Conservation (phyloP, 495 filamentous ascomycete genomes). For the Platismatia glauca region DNA sequence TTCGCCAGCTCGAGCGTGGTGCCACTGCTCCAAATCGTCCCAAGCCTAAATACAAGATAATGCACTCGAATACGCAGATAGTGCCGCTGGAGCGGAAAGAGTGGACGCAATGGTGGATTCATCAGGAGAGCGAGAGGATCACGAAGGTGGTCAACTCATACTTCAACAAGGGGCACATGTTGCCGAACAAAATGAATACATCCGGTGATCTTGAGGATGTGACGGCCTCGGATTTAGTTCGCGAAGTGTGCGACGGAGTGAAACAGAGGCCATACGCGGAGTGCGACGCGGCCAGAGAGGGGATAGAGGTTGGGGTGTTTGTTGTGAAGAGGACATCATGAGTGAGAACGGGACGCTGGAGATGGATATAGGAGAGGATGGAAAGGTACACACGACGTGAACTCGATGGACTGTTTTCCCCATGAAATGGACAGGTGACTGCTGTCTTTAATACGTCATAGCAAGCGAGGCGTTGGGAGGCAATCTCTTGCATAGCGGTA, state of each 20-base stretch:
- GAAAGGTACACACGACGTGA: no score
- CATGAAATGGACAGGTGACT: neutral
- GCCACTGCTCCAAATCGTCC: constrained; percentile 25
- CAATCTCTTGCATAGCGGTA: constrained; percentile 11
- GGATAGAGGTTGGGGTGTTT: constrained; percentile 55
- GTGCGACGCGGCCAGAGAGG: constrained; percentile 37
- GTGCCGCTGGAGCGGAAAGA: constrained; percentile 47
- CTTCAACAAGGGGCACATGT: constrained; percentile 43
- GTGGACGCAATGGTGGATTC: constrained; percentile 64
- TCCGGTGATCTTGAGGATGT: constrained; percentile 33
- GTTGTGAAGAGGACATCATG: constrained; percentile 43
- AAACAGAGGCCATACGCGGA: constrained; percentile 39
- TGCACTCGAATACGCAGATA: constrained; percentile 44
- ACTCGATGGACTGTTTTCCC: neutral
- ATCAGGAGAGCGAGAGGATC: constrained; percentile 61
- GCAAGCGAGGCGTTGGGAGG: constrained; percentile 17
- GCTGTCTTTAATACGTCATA: constrained; percentile 7
- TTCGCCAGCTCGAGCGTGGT: constrained; percentile 32
- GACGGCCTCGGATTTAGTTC: constrained; percentile 46
- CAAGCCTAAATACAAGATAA: constrained; percentile 39
- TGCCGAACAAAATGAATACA: constrained; percentile 24
- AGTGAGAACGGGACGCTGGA: neutral
- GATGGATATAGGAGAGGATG: neutral
- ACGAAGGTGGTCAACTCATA: constrained; percentile 51
- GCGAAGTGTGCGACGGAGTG: constrained; percentile 58